Conservation (phyloP, 2,329 filamentous ascomycete species). For the Hymenoscyphus fructigenus region DNA sequence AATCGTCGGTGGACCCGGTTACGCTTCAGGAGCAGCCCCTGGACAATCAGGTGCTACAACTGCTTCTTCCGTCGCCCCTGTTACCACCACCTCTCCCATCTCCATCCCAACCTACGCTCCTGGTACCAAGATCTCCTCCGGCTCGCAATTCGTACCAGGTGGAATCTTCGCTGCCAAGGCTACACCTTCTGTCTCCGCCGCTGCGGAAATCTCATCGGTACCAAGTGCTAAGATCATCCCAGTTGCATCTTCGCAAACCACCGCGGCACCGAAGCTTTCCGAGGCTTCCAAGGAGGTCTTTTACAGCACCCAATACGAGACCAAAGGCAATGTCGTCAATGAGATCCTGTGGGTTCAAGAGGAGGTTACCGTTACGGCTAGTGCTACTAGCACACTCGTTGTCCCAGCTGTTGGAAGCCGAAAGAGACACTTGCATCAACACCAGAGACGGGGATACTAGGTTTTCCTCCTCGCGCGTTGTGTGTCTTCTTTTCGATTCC, state of each 20-base stretch:
- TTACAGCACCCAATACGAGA: slow-evolving; percentile 54
- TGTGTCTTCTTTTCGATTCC: no score
- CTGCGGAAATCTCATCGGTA: neutral
- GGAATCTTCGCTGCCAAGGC: slow-evolving; percentile 34
- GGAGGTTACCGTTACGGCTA: slow-evolving; percentile 49
- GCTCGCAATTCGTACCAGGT: slow-evolving; percentile 28
- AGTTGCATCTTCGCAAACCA: slow-evolving; percentile 11
- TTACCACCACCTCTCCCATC: neutral
- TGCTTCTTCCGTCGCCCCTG: neutral
- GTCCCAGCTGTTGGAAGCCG: neutral
- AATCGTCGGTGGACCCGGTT: slow-evolving; percentile 46
- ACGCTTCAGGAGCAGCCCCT: slow-evolving; percentile 33
- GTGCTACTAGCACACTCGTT: neutral
- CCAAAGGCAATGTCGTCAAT: slow-evolving; percentile 49
- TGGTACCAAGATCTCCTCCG: slow-evolving; percentile 23
- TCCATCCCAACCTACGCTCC: slow-evolving; percentile 26
- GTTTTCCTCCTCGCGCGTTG: neutral
- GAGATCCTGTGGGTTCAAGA: slow-evolving; percentile 59
- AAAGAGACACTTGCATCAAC: slow-evolving; percentile 13
- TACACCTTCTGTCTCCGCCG: neutral
- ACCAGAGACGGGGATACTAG: slow-evolving; percentile 7
- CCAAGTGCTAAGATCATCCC: neutral
- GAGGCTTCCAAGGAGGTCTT: slow-evolving; percentile 29
- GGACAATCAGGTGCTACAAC: slow-evolving; percentile 1
- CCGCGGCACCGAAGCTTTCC: slow-evolving; percentile 23